Evolutionary conservation across 352 stramenopile genomes (phyloP), one percentile per base, ranked within the genome.

Genomic region (Globisporangium cystogenes): DNA sequence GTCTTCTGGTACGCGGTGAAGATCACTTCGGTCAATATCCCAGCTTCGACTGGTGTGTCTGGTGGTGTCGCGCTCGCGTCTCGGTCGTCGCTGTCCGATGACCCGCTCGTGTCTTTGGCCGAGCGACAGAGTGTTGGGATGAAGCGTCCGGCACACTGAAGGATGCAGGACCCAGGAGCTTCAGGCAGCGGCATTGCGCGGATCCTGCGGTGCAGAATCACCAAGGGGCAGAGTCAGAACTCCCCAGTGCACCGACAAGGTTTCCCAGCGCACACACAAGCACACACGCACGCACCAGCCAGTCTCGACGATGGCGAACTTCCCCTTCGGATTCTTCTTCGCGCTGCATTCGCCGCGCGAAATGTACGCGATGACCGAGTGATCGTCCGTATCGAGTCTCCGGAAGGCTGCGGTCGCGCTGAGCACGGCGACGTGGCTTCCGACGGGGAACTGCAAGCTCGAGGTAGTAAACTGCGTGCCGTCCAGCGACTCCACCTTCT

Each of bases 261-360:
- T 37, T 50, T 18, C 31, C 31, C 6, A 37, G 31, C 31, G 11
- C 31, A 11, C 31, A 37, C n/a, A n/a, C n/a, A n/a, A n/a, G n/a
- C n/a, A n/a, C n/a, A n/a, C n/a, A n/a, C n/a, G 15, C 10, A 65
- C 68, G 33, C 52, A 74, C 68, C 68, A 78, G 21, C 68, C 68
- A n/a, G 63, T 64, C 48, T 78, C 65, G 5, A 63, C 48, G 31
- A 74, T 37, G 41, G 71, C 64, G 57, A 78, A 78, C 7, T 57
- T 65, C 14, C 61, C 54, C 43, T 69, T 73, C 16, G 55, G 46
- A 24, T 51, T 43, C 42, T 62, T 62, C 39, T 57, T 64, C 2
- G 65, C 52, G 45, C 62, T 51, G 48, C 65, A 72, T 23, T 78
- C 65, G 35, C 68, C 65, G 15, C 67, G 57, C 6, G 68, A 74